Base-by-base conservation (phyloP, 2,329 filamentous ascomycete genomes). In the Alternaria infectoria region DNA sequence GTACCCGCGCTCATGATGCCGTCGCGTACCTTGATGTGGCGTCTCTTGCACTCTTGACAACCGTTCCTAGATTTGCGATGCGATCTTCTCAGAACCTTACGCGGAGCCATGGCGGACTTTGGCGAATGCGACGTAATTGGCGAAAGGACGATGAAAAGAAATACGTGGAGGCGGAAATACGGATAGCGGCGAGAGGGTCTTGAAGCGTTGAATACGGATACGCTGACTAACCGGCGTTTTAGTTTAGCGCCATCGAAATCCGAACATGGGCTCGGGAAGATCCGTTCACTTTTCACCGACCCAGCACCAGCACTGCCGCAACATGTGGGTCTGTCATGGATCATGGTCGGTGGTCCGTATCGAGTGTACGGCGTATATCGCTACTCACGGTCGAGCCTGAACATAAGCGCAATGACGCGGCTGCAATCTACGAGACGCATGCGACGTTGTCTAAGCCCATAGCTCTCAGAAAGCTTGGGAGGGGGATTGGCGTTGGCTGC, bases 61-160 rank as follows among this genome's bases (percentile, higher is more conserved):
- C 69, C 71, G 19, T 65, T 54, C 19, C 68, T 62, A 9, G 69
- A 71, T 55, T 73, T 73, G 25, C 60, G 69, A 63, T 73, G 70
- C 25, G 65, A 50, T 36, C 66, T 61, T 17, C 69, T 60, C 10
- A 58, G 55, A 32, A 64, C 25, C 59, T 43, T 54, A 5, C 51
- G 51, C 23, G 17, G 50, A 54, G 12, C 19, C 51, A 54, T 54
- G 19, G 7, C 51, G 17, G n/a, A 54, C 13, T 15, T 17, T 23
- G 51, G 23, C 9, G 2, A 5, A 43, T 8, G 30, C 51, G 8
- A 54, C 13, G 15, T 54, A 19, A 54, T 54, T 54, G 32, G 51
- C 51, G 51, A 23, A 17, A 43, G 9, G 23, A 8, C 19, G 23
- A 25, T 54, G n/a, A 19, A 54, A 17, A 43, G n/a, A 54, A 23